Evolutionary conservation across 768 basidiomycete genomes (phyloP).

Genomic region (Suillus brevipes): DNA sequence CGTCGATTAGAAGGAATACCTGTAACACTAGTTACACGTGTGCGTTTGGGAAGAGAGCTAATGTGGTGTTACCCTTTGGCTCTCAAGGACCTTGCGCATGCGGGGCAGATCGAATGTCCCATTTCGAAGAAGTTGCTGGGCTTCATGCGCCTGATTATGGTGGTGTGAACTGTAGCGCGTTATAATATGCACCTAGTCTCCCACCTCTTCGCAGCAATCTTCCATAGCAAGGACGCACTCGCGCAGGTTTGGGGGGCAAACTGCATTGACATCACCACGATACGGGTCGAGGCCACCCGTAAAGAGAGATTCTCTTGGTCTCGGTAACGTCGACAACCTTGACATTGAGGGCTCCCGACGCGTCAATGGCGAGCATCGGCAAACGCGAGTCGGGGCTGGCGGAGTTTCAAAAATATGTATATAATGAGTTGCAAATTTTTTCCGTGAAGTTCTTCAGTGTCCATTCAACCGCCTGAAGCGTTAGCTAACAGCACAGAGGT

Average conservation of each 20-base stretch:
- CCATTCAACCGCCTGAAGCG: constrained; percentile 71
- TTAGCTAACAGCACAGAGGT: constrained; percentile 50
- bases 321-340: constrained; percentile 49
- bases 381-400: constrained; percentile 18
- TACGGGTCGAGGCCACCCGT: constrained; percentile 65
- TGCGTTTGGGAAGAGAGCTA: not conserved
- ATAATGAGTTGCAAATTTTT: constrained; percentile 27
- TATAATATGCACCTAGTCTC: constrained; percentile 8
- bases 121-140: constrained; percentile 65
- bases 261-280: constrained; percentile 59
- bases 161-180: constrained; percentile 10
- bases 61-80: constrained; percentile 52
- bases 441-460: constrained; percentile 48
- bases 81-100: constrained; percentile 67
- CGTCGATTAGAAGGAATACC: constrained; percentile 76
- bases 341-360: constrained; percentile 38
- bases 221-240: constrained; percentile 81
- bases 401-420: constrained; percentile 33
- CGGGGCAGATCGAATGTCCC: constrained; percentile 73
- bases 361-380: constrained; percentile 15
- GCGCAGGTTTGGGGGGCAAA: constrained; percentile 68
- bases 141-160: constrained; percentile 56
- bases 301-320: constrained; percentile 67
- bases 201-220: constrained; percentile 78
- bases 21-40: constrained; percentile 28